Evolutionary conservation across 495 filamentous ascomycete genomes (phyloP).

Genomic region (Aspergillus nanangensis): DNA sequence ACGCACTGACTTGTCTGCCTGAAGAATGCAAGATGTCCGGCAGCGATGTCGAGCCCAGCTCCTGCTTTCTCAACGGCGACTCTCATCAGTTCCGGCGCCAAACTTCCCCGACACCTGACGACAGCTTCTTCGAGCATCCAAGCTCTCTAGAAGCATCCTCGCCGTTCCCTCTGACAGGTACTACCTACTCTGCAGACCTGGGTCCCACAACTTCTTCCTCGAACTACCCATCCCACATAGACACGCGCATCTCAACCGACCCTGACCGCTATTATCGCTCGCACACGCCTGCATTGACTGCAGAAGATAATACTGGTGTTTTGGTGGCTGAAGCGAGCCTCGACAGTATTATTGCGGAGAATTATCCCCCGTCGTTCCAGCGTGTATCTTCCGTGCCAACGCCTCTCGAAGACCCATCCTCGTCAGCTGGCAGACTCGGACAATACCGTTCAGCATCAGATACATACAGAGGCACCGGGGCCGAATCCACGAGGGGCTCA

Average conservation of each 20-base stretch:
- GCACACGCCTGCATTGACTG: constrained; percentile 20
- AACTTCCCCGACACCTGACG: constrained; percentile 29
- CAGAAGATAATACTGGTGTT: constrained; percentile 19
- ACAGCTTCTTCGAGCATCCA: constrained; percentile 24
- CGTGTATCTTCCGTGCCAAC: constrained; percentile 27
- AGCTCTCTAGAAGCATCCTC: constrained; percentile 19
- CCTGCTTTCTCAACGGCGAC: constrained; percentile 29
- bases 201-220: constrained; percentile 14
- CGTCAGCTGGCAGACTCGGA: constrained; percentile 20
- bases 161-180: constrained; percentile 21
- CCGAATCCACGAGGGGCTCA: constrained; percentile 14
- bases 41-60: constrained; percentile 39
- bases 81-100: constrained; percentile 34
- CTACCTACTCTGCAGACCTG: constrained; percentile 23
- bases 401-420: constrained; percentile 16
- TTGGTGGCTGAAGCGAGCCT: constrained; percentile 22
- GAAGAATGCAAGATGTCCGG: constrained; percentile 47
- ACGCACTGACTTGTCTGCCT: constrained; percentile 15
- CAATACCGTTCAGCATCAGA: constrained; percentile 35
- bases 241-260: constrained; percentile 39
- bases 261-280: constrained; percentile 51
- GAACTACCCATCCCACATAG: constrained; percentile 21
- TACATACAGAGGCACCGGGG: constrained; percentile 20
- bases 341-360: constrained; percentile 19
- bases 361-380: constrained; percentile 12